Conservation (phyloP, 2,329 filamentous ascomycete species). For the Xylariaceae sp. region DNA sequence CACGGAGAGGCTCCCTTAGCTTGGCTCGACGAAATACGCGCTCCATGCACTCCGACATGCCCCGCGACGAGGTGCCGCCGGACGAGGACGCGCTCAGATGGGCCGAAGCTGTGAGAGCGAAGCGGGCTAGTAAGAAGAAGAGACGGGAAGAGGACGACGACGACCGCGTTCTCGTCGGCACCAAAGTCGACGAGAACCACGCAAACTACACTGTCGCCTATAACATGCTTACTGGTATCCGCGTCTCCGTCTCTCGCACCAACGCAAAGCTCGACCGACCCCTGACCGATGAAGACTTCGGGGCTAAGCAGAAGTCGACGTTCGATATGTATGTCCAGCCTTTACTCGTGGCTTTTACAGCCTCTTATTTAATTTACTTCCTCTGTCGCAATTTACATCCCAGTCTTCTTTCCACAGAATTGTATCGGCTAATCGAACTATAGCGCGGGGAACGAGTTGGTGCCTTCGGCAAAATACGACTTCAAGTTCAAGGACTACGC, state of each 20-base stretch:
- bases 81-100: slow-evolving; percentile 90
- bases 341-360: neutral
- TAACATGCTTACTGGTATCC: slow-evolving; percentile 99
- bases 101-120: slow-evolving; percentile 90
- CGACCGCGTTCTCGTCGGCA: slow-evolving; percentile 90
- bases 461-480: slow-evolving; percentile 97
- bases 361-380: neutral
- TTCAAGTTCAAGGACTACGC: slow-evolving; percentile 99
- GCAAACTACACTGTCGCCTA: slow-evolving; percentile 97
- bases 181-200: slow-evolving; percentile 95
- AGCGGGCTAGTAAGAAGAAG: slow-evolving; percentile 82
- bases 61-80: slow-evolving; percentile 76
- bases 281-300: slow-evolving; percentile 87
- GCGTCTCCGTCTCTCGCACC: slow-evolving; percentile 91
- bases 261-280: slow-evolving; percentile 95
- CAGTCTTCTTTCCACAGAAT: neutral
- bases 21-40: slow-evolving; percentile 78
- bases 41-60: slow-evolving; percentile 80
- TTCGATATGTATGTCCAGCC: slow-evolving; percentile 80
- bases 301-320: slow-evolving; percentile 93
- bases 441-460: slow-evolving; percentile 92
- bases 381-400: neutral
- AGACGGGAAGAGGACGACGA: slow-evolving; percentile 87
- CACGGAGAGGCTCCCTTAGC: slow-evolving; percentile 78
- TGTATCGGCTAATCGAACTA: neutral